Base-by-base conservation (phyloP, 1,139 yeast genomes). In the Zygosaccharomyces sapae region DNA sequence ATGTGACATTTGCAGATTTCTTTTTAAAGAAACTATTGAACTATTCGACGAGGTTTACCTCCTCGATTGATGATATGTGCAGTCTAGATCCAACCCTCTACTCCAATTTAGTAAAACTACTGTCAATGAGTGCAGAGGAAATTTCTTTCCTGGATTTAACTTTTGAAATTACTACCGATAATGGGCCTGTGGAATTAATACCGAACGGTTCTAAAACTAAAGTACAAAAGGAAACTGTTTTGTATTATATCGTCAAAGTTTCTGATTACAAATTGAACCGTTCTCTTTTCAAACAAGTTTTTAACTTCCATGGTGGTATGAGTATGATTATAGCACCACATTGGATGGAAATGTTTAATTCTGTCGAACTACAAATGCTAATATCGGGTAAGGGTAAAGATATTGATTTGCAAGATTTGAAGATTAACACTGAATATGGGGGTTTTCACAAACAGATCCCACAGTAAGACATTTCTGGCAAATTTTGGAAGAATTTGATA, bases 331-430 rank as follows among this genome's bases (percentile, higher is more conserved):
- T 92, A 9, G 75, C 83, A 5, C 79, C 83, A 1, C 75, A 75
- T 41, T 87, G 96, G 96, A 70, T 92, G 35, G 76, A 78, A 36
- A 81, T 92, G 83, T 92, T 92, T 69, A 88, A 86, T 61, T 82
- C 95, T 0, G 71, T 70, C 42, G 98, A 92, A 62, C 69, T 90
- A 20, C 96, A 88, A 63, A 81, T 83, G 75, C 72, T 94, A 33
- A 83, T 92, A 2, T 84, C 95, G 8, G 97, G 97, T 6, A 95
- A 88, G 1, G 79, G 76, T 25, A 72, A 74, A 35, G 85, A 81
- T 50, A 76, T 92, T 20, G 80, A 89, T 62, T 67, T 90, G 5
- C 71, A 73, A 1, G 96, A 92, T 58, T 76, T 95, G 70, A 73
- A 73, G 50, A 56, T 58, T 0, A 75, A 88, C 62, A 80, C 83